Evolutionary conservation across 176 grass and related monocot species (phyloP).

Genomic region (Elymus sibiricus): DNA sequence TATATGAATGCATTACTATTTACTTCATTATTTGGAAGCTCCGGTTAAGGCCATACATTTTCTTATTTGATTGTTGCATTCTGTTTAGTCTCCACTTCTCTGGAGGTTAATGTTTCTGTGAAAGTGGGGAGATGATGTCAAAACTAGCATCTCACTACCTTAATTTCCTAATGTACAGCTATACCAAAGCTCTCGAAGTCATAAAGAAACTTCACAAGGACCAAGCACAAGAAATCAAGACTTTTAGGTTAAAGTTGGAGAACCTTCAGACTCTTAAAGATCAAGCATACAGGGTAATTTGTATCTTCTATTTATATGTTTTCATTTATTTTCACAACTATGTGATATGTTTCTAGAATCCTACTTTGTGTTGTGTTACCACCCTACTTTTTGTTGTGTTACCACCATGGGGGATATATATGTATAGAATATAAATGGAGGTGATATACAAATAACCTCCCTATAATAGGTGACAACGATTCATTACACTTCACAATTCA

Average conservation of each 20-base stretch:
- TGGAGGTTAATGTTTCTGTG: conserved; percentile 5
- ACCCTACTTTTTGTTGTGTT: not conserved
- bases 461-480: not conserved
- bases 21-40: conserved; percentile 18
- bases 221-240: conserved; percentile 92
- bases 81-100: not conserved
- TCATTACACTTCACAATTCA: not conserved
- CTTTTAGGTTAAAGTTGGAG: conserved; percentile 86
- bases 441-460: not conserved
- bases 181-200: conserved; percentile 96
- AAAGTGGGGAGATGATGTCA: not conserved
- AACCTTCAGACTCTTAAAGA: conserved; percentile 97
- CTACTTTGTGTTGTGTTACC: not conserved
- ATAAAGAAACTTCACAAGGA: conserved; percentile 99
- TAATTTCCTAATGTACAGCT: conserved; percentile 52
- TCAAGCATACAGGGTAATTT: conserved; percentile 76
- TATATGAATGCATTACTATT: conserved; percentile 29
- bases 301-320: not conserved
- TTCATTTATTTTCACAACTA: not conserved
- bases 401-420: not conserved
- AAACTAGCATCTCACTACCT: conserved; percentile 12
- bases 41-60: not conserved
- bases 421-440: not conserved
- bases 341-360: not conserved
- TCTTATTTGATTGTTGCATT: not conserved